These are phyloP conservation scores for Dactylonectria estremocensis DNA, from an alignment of 2,329 filamentous ascomycete species.

Conservation along the genomic window DNA sequence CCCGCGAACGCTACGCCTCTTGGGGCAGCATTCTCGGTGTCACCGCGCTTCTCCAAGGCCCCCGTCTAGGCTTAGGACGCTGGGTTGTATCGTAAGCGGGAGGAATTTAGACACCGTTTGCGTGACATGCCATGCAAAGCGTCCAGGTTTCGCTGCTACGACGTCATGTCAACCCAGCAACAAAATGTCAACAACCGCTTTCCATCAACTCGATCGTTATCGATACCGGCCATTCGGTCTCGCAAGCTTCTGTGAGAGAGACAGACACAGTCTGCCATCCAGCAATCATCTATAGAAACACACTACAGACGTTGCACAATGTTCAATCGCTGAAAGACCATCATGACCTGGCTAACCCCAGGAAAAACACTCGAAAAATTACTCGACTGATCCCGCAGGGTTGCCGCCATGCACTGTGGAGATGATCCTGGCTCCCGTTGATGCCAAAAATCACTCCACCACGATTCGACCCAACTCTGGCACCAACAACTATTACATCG, in stretches of 20 bases:
- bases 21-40: background rate
- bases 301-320: background rate
- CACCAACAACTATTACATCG: background rate
- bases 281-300: background rate
- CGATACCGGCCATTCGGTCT: background rate
- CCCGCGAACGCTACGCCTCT: background rate
- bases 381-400: background rate
- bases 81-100: background rate
- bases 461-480: background rate
- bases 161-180: constrained; percentile 17
- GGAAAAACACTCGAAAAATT: background rate
- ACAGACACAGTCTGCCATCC: background rate
- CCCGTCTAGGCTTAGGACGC: background rate
- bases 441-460: background rate
- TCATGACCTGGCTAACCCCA: background rate
- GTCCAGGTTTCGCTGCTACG: background rate
- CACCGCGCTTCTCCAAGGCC: background rate
- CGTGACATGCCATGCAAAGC: background rate
- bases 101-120: background rate
- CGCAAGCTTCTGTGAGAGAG: background rate
- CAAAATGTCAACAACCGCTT: constrained; percentile 5
- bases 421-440: background rate
- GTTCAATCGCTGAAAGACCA: background rate
- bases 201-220: background rate
- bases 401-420: background rate